Conservation (phyloP, 441 rosid species). For the Eutrema salsugineum region DNA sequence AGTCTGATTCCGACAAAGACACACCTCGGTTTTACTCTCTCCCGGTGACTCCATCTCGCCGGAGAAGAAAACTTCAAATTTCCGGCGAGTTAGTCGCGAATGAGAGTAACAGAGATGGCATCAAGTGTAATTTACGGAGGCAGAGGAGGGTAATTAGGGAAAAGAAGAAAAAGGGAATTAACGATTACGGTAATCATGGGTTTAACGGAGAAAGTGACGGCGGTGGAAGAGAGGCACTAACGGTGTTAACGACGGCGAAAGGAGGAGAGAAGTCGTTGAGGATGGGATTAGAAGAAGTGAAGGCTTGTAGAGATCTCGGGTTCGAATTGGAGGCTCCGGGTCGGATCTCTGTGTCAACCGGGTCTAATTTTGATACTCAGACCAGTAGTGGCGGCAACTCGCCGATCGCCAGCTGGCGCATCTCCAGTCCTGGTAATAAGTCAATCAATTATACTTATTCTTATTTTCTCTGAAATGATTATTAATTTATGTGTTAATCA, state of each 20-base stretch:
- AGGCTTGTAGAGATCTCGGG: constrained; percentile 83
- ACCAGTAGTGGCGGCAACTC: constrained; percentile 86
- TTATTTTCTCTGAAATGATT: neutral
- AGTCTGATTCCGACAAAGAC: constrained; percentile 59
- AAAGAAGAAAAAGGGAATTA: constrained; percentile 16
- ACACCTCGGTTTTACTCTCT: constrained; percentile 42
- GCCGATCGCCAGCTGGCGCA: constrained; percentile 84
- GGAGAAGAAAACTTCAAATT: constrained; percentile 27
- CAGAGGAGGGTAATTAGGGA: constrained; percentile 25
- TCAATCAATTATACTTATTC: neutral
- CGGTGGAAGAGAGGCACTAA: constrained; percentile 26
- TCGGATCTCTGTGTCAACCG: constrained; percentile 51
- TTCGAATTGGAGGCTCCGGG: constrained; percentile 66
- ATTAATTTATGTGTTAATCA: neutral
- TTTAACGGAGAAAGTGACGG: constrained; percentile 42
- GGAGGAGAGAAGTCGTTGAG: constrained; percentile 67
- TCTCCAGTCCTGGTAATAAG: constrained; percentile 77
- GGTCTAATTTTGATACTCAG: constrained; percentile 48
- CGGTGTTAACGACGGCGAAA: constrained; percentile 70
- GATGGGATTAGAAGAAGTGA: constrained; percentile 75
- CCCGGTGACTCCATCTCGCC: constrained; percentile 47
- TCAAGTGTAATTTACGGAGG: constrained; percentile 3
- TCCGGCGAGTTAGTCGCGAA: constrained; percentile 29
- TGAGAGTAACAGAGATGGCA: constrained; percentile 7
- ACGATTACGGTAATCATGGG: constrained; percentile 8